A percentile compares a stretch with the other conserved stretches of the same genome.
Evolutionary conservation across 2,329 filamentous ascomycete species (phyloP).

Genomic region (Ophiocordyceps camponoti-saundersi): DNA sequence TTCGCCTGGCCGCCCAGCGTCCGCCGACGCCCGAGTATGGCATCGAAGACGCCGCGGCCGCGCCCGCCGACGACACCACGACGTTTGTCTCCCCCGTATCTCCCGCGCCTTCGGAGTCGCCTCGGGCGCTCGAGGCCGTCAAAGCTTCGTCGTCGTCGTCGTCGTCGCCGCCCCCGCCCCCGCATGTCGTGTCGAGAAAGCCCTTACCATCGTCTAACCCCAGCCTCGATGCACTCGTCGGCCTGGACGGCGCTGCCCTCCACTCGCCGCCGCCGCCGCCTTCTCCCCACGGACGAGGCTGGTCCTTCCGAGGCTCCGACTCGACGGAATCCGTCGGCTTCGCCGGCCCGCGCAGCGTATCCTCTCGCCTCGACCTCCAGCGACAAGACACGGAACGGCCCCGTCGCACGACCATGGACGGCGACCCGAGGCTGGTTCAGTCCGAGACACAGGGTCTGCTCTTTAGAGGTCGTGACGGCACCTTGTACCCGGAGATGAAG

Average conservation of each 20-base stretch:
- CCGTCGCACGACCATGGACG: slow-evolving; percentile 8
- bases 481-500: slow-evolving; percentile 24
- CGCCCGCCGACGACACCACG: slow-evolving; percentile 13
- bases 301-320: background rate
- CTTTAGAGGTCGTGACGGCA: slow-evolving; percentile 20
- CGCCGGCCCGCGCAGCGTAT: slow-evolving; percentile 14
- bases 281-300: background rate
- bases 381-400: slow-evolving; percentile 5
- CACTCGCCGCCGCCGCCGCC: background rate
- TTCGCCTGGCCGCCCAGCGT: slow-evolving; percentile 12
- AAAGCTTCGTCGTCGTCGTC: slow-evolving; percentile 1
- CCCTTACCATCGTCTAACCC: slow-evolving; percentile 7
- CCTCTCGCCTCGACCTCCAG: slow-evolving; percentile 8
- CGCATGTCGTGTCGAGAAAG: slow-evolving; percentile 9
- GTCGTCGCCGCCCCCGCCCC: slow-evolving; percentile 2
- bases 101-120: slow-evolving; percentile 24
- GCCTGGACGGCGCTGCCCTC: slow-evolving; percentile 2
- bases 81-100: slow-evolving; percentile 24
- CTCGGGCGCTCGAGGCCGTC: slow-evolving; percentile 5
- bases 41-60: slow-evolving; percentile 20
- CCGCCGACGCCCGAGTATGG: slow-evolving; percentile 33
- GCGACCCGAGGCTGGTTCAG: slow-evolving; percentile 14
- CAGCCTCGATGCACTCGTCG: slow-evolving; percentile 9
- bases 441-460: slow-evolving; percentile 17
- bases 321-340: background rate